These are phyloP conservation scores for Fragosphaeria purpurea DNA, from an alignment of 2,329 filamentous ascomycete genomes.

Conservation along the genomic window DNA sequence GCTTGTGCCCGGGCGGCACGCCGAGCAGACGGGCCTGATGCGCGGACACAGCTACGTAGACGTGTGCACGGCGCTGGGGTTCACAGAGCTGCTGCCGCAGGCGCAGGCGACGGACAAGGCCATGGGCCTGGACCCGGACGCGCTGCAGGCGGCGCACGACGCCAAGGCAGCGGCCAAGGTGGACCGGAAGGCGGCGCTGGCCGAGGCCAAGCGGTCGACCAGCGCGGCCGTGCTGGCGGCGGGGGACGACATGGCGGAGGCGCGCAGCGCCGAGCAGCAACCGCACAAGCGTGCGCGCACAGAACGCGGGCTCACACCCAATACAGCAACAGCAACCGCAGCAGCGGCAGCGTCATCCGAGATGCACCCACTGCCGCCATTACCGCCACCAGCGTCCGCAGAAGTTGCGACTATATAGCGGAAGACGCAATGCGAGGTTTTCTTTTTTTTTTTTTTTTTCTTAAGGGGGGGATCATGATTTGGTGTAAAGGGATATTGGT, in stretches of 20 bases:
- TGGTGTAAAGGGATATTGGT: no score
- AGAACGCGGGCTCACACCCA: conserved; percentile 18
- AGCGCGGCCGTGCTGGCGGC: conserved; percentile 28
- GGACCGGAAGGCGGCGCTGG: conserved; percentile 2
- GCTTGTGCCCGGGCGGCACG: conserved; percentile 71
- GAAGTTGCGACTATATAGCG: no score
- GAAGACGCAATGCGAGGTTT: no score
- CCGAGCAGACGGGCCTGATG: conserved; percentile 51
- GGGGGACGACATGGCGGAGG: conserved; percentile 37
- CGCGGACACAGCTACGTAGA: conserved; percentile 61
- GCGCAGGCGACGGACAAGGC: conserved; percentile 57
- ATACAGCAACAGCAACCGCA: background rate
- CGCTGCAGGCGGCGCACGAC: conserved; percentile 27
- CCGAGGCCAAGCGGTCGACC: background rate
- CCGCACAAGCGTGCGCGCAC: conserved; percentile 18
- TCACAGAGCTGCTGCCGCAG: conserved; percentile 46
- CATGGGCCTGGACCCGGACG: conserved; percentile 44
- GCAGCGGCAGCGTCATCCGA: background rate
- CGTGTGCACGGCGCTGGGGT: conserved; percentile 53
- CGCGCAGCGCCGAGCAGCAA: conserved; percentile 16
- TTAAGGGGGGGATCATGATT: no score
- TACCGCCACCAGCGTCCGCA: no score
- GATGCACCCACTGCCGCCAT: background rate
- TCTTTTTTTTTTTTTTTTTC: no score
- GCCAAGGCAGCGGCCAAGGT: conserved; percentile 21